phyloP scores from a whole-genome alignment of 306 rosid species.

The Sicyos edulis region DNA sequence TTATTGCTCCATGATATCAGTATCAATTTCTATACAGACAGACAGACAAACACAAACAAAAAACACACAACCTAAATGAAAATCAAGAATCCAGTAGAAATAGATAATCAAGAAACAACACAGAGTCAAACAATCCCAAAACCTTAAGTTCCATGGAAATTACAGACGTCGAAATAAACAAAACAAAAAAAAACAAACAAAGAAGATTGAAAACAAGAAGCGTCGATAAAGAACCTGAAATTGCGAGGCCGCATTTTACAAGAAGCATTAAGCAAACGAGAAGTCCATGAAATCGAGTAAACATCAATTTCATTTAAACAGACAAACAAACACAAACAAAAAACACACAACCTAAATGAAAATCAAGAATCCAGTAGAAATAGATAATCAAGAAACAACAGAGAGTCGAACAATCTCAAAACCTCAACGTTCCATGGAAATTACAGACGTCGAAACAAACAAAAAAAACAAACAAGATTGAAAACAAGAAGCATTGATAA shows the following conservation, averaged over 20 bases:
- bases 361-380: not conserved
- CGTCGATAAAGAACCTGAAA: slow-evolving; percentile 37
- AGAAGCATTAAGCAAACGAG: slow-evolving; percentile 38
- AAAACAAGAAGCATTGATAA: not conserved
- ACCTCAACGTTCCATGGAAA: not conserved
- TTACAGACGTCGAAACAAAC: not conserved
- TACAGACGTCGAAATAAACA: not conserved
- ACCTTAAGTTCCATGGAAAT: not conserved
- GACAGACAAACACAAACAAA: too few species aligned
- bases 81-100: not conserved
- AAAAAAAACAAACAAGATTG: not conserved
- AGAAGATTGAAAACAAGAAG: not conserved
- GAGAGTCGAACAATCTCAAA: not conserved
- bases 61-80: too few species aligned
- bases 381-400: not conserved
- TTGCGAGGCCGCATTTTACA: slow-evolving; percentile 53
- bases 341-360: not conserved
- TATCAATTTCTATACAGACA: too few species aligned
- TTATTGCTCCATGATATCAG: not conserved
- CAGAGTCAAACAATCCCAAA: not conserved
- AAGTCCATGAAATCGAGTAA: not conserved
- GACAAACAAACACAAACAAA: not conserved
- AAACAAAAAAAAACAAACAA: not conserved
- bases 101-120: not conserved
- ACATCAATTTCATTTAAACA: not conserved